These are phyloP conservation scores for Protostelium mycophagum DNA, from an alignment of 78 protist species.

Conservation along the genomic window DNA sequence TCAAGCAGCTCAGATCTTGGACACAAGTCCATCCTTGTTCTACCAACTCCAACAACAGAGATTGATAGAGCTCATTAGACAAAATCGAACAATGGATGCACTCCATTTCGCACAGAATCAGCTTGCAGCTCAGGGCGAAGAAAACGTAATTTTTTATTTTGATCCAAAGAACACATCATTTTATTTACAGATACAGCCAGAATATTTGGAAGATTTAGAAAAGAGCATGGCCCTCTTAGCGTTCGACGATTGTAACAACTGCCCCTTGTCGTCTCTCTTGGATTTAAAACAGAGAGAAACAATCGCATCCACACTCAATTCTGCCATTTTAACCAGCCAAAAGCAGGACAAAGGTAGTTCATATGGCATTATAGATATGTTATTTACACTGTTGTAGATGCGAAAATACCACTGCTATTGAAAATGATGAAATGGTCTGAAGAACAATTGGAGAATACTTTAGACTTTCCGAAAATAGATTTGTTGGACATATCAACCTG, in stretches of 20 bases:
- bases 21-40: slow-evolving; percentile 66
- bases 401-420: slow-evolving; percentile 74
- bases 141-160: slow-evolving; percentile 51
- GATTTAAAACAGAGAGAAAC: slow-evolving; percentile 74
- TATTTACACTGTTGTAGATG: slow-evolving; percentile 15
- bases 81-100: slow-evolving; percentile 64
- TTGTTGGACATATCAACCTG: too few species aligned
- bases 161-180: background rate
- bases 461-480: slow-evolving; percentile 48
- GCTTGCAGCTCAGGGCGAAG: slow-evolving; percentile 83
- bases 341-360: slow-evolving; percentile 63
- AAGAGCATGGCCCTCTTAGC: slow-evolving; percentile 80
- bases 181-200: slow-evolving; percentile 21
- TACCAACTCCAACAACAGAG: slow-evolving; percentile 87
- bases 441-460: slow-evolving; percentile 45
- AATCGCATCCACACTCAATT: slow-evolving; percentile 81
- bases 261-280: slow-evolving; percentile 62
- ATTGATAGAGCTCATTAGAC: slow-evolving; percentile 83
- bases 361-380: too few species aligned
- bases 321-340: slow-evolving; percentile 82
- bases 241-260: slow-evolving; percentile 56
- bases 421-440: slow-evolving; percentile 76
- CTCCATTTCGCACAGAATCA: slow-evolving; percentile 87
- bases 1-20: slow-evolving; percentile 46
- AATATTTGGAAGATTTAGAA: slow-evolving; percentile 81